Evolutionary conservation across 2,329 filamentous ascomycete species (phyloP), one percentile per base, ranked within the genome.

Genomic region (Penicillium sp.): DNA sequence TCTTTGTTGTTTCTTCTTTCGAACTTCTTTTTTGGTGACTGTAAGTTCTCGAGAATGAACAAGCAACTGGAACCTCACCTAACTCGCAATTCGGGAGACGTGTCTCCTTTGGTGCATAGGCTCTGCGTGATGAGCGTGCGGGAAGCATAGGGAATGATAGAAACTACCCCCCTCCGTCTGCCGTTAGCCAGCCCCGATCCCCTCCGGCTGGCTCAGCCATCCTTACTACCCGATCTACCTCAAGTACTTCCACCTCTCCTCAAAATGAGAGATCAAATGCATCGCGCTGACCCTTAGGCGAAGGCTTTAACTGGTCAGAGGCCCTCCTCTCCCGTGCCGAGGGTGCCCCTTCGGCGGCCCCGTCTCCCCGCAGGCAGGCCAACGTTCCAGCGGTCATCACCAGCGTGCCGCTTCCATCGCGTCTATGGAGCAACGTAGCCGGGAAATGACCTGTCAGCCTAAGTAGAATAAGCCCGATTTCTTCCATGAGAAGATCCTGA

Each of bases 291-390:
- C 63, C 60, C 61, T 78, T 85, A 92, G 89, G 90, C 82, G 91
- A 94, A 82, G 90, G 90, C 75, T 96, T 95, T 83, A 96, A 96
- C 78, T 96, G 93, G 89, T 90, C 91, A 72, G 93, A 97, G 80
- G 92, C 96, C 80, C 86, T 97, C 81, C 90, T 92, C 76, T 89
- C 87, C 69, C 89, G 92, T 72, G 92, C 92, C 68, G 91, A 96
- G 79, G 92, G 91, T 76, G 88, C 85, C 50, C 77, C 78, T 47
- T 80, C 55, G 47, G n/a, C n/a, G n/a, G 74, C 32, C 66, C 69
- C 22, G 62, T 67, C 35, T 71, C 69, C 48, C 67, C 69, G 39
- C 69, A 70, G 53, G 65, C 66, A 77, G 79, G 48, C 77, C 78
- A 63, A 57, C 62, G 80, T 66, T 78, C 81, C 37, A 81, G 81